These are phyloP conservation scores for Monosporascus sp. DNA, from an alignment of 2,329 filamentous ascomycete genomes.

Conservation along the genomic window DNA sequence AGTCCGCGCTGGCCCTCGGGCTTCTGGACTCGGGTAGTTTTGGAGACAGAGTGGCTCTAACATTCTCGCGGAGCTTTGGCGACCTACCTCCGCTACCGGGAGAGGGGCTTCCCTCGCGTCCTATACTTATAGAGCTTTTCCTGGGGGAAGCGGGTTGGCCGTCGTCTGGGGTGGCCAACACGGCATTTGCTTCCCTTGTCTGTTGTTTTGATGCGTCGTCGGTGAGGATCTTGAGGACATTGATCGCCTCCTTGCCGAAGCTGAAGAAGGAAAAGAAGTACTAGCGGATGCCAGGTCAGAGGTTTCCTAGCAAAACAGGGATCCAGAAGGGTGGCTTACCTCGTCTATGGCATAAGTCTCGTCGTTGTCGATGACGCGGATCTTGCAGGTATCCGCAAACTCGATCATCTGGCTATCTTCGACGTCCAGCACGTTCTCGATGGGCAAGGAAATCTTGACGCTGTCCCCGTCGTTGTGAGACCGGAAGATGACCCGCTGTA, in stretches of 20 bases:
- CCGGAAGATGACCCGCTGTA: constrained; percentile 92
- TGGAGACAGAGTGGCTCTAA: constrained; percentile 57
- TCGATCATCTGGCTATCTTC: constrained; percentile 88
- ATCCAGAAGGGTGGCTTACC: constrained; percentile 40
- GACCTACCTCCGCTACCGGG: constrained; percentile 25
- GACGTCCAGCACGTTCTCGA: constrained; percentile 84
- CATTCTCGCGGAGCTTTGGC: constrained; percentile 46
- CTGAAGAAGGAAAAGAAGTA: constrained; percentile 98
- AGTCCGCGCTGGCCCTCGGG: constrained; percentile 51
- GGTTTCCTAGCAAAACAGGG: not conserved
- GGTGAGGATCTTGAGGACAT: constrained; percentile 68
- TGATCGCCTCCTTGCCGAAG: constrained; percentile 76
- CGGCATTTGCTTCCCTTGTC: constrained; percentile 23
- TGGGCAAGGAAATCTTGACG: constrained; percentile 89
- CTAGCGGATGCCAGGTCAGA: constrained; percentile 37
- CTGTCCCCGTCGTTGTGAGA: constrained; percentile 96
- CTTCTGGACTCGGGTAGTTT: constrained; percentile 42
- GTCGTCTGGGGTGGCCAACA: constrained; percentile 1
- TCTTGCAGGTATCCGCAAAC: constrained; percentile 89
- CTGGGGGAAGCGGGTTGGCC: constrained; percentile 4
- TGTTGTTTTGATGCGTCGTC: constrained; percentile 54
- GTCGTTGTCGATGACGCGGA: constrained; percentile 87
- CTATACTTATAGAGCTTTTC: constrained; percentile 12
- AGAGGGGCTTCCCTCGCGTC: constrained; percentile 4
- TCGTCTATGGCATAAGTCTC: constrained; percentile 95